Base-by-base conservation (phyloP, 306 rosid genomes). In the Lathyrus tuberosus region DNA sequence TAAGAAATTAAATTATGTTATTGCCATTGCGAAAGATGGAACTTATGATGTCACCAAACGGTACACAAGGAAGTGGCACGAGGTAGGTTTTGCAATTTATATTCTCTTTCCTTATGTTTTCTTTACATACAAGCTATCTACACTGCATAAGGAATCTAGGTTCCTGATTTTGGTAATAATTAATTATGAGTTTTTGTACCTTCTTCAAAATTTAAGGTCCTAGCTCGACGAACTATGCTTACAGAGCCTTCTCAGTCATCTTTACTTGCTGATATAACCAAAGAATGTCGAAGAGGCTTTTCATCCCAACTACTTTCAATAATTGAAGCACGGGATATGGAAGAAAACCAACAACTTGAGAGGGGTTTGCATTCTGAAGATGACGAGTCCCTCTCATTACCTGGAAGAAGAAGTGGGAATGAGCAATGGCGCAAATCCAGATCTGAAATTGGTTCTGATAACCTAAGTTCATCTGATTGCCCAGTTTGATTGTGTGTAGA, bases 401-500 rank as follows among this genome's bases (percentile, higher is more conserved):
- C 98, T 67, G 98, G 96, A 72, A 94, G 98, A 76, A 89, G 71
- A 80, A 94, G 92, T 77, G 98, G 97, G 71, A 80, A 81, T 78
- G 84, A 90, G 82, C 92, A 88, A 84, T 94, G 98, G 98, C 95
- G 98, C 62, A 80, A 78, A 80, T 82, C 82, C 73, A 90, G 97
- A 81, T 77, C 76, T 57, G 97, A 90, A 80, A 17, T 79, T 74
- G 96, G 92, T 70, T 85, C 91, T 59, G 83, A 80, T 76, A 85
- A 80, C 42, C 65, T 85, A 37, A 78, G 84, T 73, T 73, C 85
- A 82, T 89, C 86, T 60, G 63, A 79, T 62, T 94, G 96, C 77
- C 89, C 95, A 5, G 80, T 84, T 79, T 92, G 95, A 13, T 67
- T 75, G 73, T 94, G 98, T 60, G 15, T 87, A 58, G 98, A 94